Conservation (phyloP, 176 grass and related monocot species). For the Carex pumila region DNA sequence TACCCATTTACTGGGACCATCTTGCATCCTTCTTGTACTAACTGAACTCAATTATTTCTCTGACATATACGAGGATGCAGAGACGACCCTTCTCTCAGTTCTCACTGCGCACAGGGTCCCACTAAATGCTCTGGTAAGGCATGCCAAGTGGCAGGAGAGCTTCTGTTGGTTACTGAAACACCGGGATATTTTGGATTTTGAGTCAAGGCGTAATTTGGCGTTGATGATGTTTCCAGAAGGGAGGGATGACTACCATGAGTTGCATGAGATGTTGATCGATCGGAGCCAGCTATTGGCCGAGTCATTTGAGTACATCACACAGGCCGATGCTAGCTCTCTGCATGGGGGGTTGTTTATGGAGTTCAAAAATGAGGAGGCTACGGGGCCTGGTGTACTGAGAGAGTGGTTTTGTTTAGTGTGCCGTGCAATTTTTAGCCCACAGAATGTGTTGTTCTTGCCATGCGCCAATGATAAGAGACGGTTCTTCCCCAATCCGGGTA, state of each 20-base stretch:
- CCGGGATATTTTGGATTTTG: constrained; percentile 67
- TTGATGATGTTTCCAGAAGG: constrained; percentile 88
- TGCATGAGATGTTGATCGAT: constrained; percentile 98
- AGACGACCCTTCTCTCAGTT: constrained; percentile 43
- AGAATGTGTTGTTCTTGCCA: constrained; percentile 78
- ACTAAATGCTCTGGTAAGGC: constrained; percentile 55
- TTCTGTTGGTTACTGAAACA: constrained; percentile 81
- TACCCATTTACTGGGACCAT: constrained; percentile 25
- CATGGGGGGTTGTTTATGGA: constrained; percentile 88
- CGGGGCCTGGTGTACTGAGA: constrained; percentile 90
- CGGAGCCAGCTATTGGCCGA: constrained; percentile 65
- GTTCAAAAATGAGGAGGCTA: constrained; percentile 99
- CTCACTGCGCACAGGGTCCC: constrained; percentile 40
- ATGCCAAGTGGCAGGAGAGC: constrained; percentile 54
- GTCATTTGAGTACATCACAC: constrained; percentile 75
- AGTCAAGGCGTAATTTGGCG: constrained; percentile 79
- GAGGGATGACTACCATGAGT: constrained; percentile 75
- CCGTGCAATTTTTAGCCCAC: constrained; percentile 74
- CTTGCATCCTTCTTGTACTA: constrained; percentile 52
- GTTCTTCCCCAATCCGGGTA: constrained; percentile 96
- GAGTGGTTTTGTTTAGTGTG: constrained; percentile 97
- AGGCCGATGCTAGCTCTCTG: constrained; percentile 42
- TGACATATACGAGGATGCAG: constrained; percentile 66
- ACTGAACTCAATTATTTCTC: constrained; percentile 66
- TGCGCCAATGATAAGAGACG: constrained; percentile 73